Conservation (phyloP, 2,329 filamentous ascomycete genomes). For the Juglanconis sp. region DNA sequence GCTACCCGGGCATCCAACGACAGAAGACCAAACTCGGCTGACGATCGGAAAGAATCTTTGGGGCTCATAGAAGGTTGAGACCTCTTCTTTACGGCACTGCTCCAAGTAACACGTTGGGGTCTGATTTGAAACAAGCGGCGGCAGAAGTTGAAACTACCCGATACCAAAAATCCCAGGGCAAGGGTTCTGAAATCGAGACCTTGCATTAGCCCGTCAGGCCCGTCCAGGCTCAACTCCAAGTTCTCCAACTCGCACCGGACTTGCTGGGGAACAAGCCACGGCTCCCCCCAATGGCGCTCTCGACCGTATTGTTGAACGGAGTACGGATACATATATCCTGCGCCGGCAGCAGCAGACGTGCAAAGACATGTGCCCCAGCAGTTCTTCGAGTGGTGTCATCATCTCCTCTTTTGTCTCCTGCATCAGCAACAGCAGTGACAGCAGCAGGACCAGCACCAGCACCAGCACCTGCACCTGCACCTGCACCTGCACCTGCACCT, state of each 20-base stretch:
- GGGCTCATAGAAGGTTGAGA: not conserved
- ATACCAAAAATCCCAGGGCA: not conserved
- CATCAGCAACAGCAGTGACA: constrained; percentile 1
- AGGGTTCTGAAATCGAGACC: not conserved
- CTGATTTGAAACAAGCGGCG: constrained; percentile 7
- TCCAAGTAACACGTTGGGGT: not conserved
- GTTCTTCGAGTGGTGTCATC: constrained; percentile 7
- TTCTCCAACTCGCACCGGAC: not conserved
- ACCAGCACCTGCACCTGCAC: not conserved
- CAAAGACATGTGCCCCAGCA: not conserved
- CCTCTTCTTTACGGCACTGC: no score
- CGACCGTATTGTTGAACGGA: constrained; percentile 9
- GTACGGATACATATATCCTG: constrained; percentile 8
- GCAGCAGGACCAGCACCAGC: not conserved
- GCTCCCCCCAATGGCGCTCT: constrained; percentile 5
- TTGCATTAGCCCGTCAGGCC: not conserved
- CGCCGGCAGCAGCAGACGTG: not conserved
- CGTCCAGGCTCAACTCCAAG: not conserved
- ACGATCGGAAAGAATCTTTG: not conserved
- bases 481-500: not conserved
- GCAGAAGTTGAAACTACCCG: constrained; percentile 12
- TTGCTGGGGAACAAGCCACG: not conserved
- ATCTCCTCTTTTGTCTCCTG: constrained; percentile 7
- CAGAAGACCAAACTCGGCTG: not conserved
- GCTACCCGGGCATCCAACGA: no score